phyloP scores from a whole-genome alignment of 1,139 yeast species.

The Candida neerlandica region DNA sequence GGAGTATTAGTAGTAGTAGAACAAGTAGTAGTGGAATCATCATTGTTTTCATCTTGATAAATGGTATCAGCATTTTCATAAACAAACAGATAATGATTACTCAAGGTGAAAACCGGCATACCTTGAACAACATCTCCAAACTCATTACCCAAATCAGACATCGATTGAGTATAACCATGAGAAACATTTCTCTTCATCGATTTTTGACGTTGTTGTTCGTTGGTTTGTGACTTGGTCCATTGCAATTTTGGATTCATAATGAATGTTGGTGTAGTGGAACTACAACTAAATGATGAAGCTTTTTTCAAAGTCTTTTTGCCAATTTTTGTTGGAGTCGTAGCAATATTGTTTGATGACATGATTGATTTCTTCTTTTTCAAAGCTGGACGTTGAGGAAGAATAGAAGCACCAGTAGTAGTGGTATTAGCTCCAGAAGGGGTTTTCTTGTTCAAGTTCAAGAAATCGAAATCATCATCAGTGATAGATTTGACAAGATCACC shows the following conservation, averaged over 20 bases:
- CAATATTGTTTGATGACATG: conserved; percentile 9
- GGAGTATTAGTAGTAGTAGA: not conserved
- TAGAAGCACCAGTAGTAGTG: not conserved
- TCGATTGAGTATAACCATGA: conserved; percentile 6
- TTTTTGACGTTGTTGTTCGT: conserved; percentile 3
- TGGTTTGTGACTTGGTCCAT: conserved; percentile 15
- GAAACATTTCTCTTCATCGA: conserved; percentile 1
- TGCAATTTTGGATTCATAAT: conserved; percentile 14
- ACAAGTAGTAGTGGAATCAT: not conserved
- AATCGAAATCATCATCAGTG: conserved; percentile 1
- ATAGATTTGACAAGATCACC: conserved; percentile 8
- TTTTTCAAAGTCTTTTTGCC: conserved; percentile 14
- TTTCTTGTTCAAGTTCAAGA: conserved; percentile 5
- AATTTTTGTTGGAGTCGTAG: conserved; percentile 5
- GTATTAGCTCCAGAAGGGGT: not conserved
- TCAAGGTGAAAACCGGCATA: conserved; percentile 18
- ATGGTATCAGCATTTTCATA: conserved; percentile 21
- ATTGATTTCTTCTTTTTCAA: conserved; percentile 11
- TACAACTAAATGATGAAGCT: conserved; percentile 16
- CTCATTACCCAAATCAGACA: conserved; percentile 6
- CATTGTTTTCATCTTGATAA: conserved; percentile 7
- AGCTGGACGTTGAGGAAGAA: conserved; percentile 3
- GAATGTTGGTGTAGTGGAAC: conserved; percentile 12
- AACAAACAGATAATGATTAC: conserved; percentile 23
- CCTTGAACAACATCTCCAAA: conserved; percentile 7